These are phyloP conservation scores for Phytopythium vexans DNA, from an alignment of 352 stramenopile genomes.

Conservation along the genomic window DNA sequence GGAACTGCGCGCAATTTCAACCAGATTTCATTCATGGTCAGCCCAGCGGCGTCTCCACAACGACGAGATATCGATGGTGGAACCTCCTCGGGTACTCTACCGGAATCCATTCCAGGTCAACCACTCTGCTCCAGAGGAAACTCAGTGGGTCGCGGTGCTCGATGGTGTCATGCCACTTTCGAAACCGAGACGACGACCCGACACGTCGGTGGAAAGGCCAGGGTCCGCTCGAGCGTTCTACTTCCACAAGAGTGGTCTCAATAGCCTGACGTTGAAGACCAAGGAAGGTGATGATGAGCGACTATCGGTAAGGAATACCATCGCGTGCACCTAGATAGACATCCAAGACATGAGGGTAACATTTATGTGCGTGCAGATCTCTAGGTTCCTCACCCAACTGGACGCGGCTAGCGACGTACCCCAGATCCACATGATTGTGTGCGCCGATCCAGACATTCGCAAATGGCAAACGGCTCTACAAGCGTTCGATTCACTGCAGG, in stretches of 20 bases:
- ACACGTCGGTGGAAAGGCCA: constrained; percentile 2
- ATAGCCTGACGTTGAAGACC: constrained; percentile 1
- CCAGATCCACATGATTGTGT: constrained; percentile 52
- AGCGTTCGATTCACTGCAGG: constrained; percentile 16
- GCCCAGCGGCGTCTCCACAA: too few species aligned
- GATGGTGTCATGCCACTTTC: not conserved
- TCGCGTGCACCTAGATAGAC: too few species aligned
- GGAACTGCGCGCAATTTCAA: too few species aligned
- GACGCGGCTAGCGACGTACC: not conserved
- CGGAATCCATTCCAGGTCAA: constrained; percentile 6
- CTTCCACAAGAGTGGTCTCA: constrained; percentile 1
- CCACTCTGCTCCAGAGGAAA: not conserved
- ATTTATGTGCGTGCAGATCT: constrained; percentile 6
- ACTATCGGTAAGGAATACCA: constrained; percentile 1
- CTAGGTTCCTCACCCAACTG: constrained; percentile 8
- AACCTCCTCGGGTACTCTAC: not conserved
- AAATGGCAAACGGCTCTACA: constrained; percentile 37
- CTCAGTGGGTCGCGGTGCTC: not conserved
- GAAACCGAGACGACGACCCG: too few species aligned
- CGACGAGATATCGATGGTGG: not conserved
- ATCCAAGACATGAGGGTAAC: too few species aligned
- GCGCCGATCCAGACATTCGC: constrained; percentile 29
- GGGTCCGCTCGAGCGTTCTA: constrained; percentile 4
- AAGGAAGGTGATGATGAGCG: constrained; percentile 1
- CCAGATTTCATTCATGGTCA: constrained; percentile 3